Evolutionary conservation across 805 yeast species (phyloP), one percentile per base, ranked within the genome.

Genomic region (Lipomyces sp.): DNA sequence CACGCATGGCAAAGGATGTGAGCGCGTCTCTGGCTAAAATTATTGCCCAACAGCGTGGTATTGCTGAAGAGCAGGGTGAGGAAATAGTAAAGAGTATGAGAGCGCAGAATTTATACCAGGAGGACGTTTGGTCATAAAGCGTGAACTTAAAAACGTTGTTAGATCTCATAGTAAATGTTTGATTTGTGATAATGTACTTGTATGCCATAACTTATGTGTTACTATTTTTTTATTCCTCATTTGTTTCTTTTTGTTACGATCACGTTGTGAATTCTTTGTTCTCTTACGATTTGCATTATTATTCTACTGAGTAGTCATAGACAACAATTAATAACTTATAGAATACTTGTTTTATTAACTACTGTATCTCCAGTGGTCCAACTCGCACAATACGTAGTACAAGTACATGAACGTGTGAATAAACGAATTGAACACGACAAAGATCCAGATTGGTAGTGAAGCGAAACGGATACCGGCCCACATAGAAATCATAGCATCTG

Each of bases 1-100:
- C 90, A 35, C 86, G 85, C 71, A 95, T 94, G 99, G 97, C 98
- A 3, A 89, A 94, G 79, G 97, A 92, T 75, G 98, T 94, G 8
- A 92, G 90, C 48, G 62, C 81, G 56, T 82, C 94, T 1, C 82
- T 94, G 66, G 83, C 83, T 13, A 81, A 84, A 69, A 87, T 95
- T 65, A 76, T 93, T 58, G 78, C 87, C 57, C 77, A 84, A 64
- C 85, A 86, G 70, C 87, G 93, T 74, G 84, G 83, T n/a, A 79
- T 92, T 35, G 71, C 87, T 5, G 83, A 82, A 65, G 89, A 84
- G 42, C 87, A 86, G 71, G 97, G 97, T 13, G 84, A 85, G 63
- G 95, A 89, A 66, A 81, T 90, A 75, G 84, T 92, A 66, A 90
- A 91, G 80, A 84, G 87, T 70, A 84, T 90, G 80, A 90, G 90